Evolutionary conservation across 225 moss, liverwort and hornwort genomes (phyloP), one percentile per base, ranked within the genome.

Genomic region (Ulota crispa): DNA sequence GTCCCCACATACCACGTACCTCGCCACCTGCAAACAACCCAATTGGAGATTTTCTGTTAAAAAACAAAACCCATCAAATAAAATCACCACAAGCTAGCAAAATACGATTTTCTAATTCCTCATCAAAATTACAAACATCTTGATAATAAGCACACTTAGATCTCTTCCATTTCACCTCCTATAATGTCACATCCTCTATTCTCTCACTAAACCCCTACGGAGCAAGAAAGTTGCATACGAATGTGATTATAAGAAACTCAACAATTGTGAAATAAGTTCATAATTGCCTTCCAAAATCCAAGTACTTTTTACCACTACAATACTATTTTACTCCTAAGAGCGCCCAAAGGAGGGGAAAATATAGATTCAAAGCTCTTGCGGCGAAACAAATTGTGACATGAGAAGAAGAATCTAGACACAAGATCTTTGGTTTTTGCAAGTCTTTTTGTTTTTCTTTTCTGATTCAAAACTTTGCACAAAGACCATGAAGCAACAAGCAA

Each of bases 1-100:
- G 31, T 82, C 77, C 63, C 52, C 76, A 30, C 80, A 82, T 69
- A 84, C 82, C 42, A 90, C 76, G 23, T 75, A 88, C 82, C 84
- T 84, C 37, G 88, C 83, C 5, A 88, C 87, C 90, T 90, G 88
- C 80, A 75, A 59, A 52, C 4, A 82, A 57, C 21, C 36, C 63
- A 79, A 53, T 79, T 59, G 11, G 9, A 37, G 7, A 26, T 8
- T 19, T 16, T 18, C 6, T 37, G 6, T 66, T 5, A 37, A 9
- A 15, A 68, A 32, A 68, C n/a, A 18, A 31, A 21, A 8, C 21
- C 21, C 36, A 57, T 57, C 10, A 57, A 24, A 11, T 27, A 60
- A 69, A 26, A 66, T 12, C 24, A 41, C 42, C 41, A 5, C 15
- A 59, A 54, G 19, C 53, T 36, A 66, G 21, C 39, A 66, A 39